A percentile compares a stretch with the other conserved stretches of the same genome.
phyloP scores from a whole-genome alignment of 306 rosid genomes.

The Gastrolobium bilobum region DNA sequence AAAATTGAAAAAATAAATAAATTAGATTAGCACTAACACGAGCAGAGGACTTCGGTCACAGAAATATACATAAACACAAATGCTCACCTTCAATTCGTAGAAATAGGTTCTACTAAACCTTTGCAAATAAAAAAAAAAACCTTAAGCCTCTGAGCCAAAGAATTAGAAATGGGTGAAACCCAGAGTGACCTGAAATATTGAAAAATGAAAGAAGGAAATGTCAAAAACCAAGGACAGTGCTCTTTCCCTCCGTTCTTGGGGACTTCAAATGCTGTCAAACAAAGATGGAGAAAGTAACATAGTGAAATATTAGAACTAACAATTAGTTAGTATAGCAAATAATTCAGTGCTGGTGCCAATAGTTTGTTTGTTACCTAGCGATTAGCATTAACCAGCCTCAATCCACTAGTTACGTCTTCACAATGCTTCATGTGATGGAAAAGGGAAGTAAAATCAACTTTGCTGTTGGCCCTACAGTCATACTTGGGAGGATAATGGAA shows the following conservation, averaged over 20 bases:
- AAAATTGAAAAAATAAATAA: background rate
- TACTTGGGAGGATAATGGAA: conserved; percentile 79
- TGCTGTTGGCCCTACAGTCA: conserved; percentile 66
- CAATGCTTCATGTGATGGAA: conserved; percentile 74
- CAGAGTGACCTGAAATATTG: background rate
- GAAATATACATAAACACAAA: background rate
- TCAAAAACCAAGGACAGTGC: background rate
- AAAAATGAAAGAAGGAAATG: conserved; percentile 10
- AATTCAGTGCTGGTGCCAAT: background rate
- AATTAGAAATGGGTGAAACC: background rate
- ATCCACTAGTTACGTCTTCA: conserved; percentile 76
- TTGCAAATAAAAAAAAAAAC: background rate
- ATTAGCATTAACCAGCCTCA: conserved; percentile 59
- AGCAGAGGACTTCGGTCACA: background rate
- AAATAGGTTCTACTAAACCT: too few relatives aligned
- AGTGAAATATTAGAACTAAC: conserved; percentile 2
- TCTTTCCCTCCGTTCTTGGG: background rate
- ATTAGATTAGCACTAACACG: background rate
- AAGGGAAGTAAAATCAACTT: conserved; percentile 59
- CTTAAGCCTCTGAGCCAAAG: background rate
- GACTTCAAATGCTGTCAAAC: background rate
- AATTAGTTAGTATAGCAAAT: background rate
- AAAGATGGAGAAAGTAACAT: background rate
- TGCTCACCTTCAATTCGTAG: conserved; percentile 7
- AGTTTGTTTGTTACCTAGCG: conserved; percentile 34